phyloP scores from a whole-genome alignment of 495 filamentous ascomycete genomes.

The Aspergillus ellipticus region DNA sequence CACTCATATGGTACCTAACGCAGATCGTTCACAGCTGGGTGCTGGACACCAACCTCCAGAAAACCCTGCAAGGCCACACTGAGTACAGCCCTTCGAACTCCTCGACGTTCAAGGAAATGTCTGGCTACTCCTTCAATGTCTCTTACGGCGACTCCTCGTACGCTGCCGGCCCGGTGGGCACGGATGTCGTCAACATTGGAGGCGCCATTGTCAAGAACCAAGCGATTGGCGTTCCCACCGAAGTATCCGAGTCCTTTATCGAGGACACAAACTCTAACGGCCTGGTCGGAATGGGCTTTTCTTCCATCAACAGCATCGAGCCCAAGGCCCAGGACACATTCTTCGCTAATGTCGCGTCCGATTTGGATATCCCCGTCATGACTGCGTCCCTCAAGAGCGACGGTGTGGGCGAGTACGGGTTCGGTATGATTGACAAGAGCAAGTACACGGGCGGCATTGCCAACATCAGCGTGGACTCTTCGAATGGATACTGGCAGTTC shows the following conservation, averaged over 20 bases:
- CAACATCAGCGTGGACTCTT: constrained; percentile 60
- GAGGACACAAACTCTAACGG: constrained; percentile 61
- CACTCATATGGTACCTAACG: constrained; percentile 1
- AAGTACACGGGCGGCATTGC: constrained; percentile 63
- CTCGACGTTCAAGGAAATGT: constrained; percentile 45
- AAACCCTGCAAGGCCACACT: constrained; percentile 46
- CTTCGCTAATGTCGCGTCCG: constrained; percentile 68
- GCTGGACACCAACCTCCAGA: constrained; percentile 60
- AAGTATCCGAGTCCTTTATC: constrained; percentile 61
- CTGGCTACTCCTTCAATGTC: constrained; percentile 58
- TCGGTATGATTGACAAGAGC: constrained; percentile 63
- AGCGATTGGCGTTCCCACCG: constrained; percentile 65
- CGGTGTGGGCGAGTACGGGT: constrained; percentile 68
- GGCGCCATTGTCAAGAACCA: constrained; percentile 64
- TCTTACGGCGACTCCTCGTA: constrained; percentile 71
- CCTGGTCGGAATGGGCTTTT: constrained; percentile 76
- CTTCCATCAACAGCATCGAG: constrained; percentile 66
- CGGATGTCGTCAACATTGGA: constrained; percentile 70
- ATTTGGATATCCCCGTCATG: constrained; percentile 66
- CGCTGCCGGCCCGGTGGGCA: constrained; percentile 64
- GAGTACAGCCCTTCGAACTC: constrained; percentile 63
- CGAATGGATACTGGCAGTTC: constrained; percentile 75
- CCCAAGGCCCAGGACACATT: constrained; percentile 70
- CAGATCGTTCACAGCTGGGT: constrained; percentile 56
- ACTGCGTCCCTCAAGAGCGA: constrained; percentile 62